A percentile compares a stretch with the other conserved stretches of the same genome.
Evolutionary conservation across 345 rosid species (phyloP).

Genomic region (Syzygium aqueum): DNA sequence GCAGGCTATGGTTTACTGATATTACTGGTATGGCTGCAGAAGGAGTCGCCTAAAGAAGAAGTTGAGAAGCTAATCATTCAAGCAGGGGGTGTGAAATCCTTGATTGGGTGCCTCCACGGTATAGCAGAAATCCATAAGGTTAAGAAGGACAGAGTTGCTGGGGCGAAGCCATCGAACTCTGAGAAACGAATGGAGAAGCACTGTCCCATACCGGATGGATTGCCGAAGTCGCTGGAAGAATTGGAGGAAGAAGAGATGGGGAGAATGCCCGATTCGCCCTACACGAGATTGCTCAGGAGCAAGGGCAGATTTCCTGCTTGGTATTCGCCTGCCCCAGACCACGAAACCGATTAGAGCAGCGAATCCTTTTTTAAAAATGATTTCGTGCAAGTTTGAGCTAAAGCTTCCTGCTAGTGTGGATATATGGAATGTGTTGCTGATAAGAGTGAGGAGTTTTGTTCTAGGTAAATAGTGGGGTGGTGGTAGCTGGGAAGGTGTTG

Average conservation of each 20-base stretch:
- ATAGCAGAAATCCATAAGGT: constrained; percentile 34
- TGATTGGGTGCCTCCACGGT: constrained; percentile 64
- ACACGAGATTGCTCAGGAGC: constrained; percentile 56
- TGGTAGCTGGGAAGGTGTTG: not conserved
- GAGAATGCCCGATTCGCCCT: constrained; percentile 73
- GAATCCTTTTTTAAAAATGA: not conserved
- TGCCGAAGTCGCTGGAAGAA: constrained; percentile 66
- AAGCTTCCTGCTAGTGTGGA: not conserved
- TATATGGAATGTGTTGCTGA: not conserved
- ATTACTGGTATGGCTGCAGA: constrained; percentile 15
- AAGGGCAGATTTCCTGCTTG: constrained; percentile 65
- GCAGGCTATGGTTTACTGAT: not conserved
- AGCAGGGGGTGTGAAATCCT: constrained; percentile 55
- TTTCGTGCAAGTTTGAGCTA: not conserved
- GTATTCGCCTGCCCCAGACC: constrained; percentile 73
- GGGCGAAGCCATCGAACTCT: constrained; percentile 5
- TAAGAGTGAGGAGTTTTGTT: not conserved
- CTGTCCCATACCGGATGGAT: constrained; percentile 65
- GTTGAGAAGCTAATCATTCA: constrained; percentile 55
- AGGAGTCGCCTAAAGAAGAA: constrained; percentile 40
- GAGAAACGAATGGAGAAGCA: constrained; percentile 13
- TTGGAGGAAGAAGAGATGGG: constrained; percentile 72
- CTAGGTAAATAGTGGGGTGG: not conserved
- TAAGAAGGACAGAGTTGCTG: constrained; percentile 8
- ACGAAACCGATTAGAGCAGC: constrained; percentile 43